Percentiles rank a stretch among this genome's conserved stretches.
Evolutionary conservation across 148 eudicot genomes (phyloP).

Genomic region (Arctostaphylos glauca): DNA sequence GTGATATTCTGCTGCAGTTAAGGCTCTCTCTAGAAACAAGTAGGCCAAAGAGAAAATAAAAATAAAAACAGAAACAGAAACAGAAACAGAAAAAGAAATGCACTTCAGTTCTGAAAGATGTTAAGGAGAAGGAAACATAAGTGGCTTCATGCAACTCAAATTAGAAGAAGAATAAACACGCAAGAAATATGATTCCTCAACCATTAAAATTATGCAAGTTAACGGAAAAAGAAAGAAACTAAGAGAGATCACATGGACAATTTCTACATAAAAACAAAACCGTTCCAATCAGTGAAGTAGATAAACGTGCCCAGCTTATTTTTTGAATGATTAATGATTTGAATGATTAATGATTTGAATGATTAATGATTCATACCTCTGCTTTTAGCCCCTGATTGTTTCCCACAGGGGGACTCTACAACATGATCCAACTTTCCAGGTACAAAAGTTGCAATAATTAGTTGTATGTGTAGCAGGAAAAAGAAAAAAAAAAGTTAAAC

Average conservation of each 20-base stretch:
- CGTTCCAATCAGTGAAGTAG: too few relatives aligned
- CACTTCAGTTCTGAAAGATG: background rate
- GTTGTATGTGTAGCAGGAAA: too few relatives aligned
- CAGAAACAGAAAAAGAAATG: background rate
- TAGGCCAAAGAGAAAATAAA: background rate
- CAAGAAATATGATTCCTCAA: background rate
- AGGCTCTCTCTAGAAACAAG: background rate
- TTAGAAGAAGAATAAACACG: background rate
- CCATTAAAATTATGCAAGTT: background rate
- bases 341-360: too few relatives aligned
- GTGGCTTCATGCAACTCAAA: background rate
- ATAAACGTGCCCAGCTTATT: too few relatives aligned
- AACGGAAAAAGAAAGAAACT: background rate
- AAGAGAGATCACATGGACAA: background rate
- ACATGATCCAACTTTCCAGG: too few relatives aligned
- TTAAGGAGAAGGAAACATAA: background rate
- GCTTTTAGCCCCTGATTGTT: too few relatives aligned
- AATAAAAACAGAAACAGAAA: too few relatives aligned
- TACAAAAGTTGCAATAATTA: too few relatives aligned
- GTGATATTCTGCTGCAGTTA: background rate
- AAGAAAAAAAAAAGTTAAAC: too few relatives aligned
- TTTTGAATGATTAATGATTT: too few relatives aligned
- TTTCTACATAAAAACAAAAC: background rate
- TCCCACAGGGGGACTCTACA: too few relatives aligned
- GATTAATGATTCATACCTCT: too few relatives aligned